Evolutionary conservation across 257 asterid genomes (phyloP).

Genomic region (Coffea canephora): DNA sequence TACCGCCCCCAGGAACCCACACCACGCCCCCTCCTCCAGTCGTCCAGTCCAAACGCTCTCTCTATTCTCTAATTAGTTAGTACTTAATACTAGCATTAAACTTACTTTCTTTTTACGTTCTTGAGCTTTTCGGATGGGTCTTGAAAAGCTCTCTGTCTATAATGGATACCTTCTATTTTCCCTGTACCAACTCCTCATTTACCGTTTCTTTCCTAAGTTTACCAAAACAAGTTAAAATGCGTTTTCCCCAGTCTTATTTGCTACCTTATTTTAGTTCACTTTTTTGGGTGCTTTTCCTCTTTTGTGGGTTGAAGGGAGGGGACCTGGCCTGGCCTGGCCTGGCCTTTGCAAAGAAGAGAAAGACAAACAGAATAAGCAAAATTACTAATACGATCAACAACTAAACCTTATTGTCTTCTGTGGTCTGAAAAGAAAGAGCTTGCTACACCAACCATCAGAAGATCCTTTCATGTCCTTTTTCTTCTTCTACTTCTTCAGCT

Average conservation of each 20-base stretch:
- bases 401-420: conserved; percentile 40
- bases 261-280: not conserved
- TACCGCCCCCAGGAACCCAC: too few relatives aligned
- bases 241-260: not conserved
- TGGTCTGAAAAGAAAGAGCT: conserved; percentile 54
- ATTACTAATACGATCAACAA: conserved; percentile 22
- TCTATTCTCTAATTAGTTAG: too few relatives aligned
- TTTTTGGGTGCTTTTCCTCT: conserved; percentile 15
- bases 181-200: not conserved
- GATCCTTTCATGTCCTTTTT: conserved; percentile 28
- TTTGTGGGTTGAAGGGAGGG: conserved; percentile 17
- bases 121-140: not conserved
- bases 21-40: too few relatives aligned
- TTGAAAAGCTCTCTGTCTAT: not conserved
- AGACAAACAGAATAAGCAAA: conserved; percentile 23
- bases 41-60: too few relatives aligned
- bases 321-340: not conserved
- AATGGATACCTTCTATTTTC: not conserved
- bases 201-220: conserved; percentile 19
- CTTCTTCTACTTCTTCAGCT: not conserved
- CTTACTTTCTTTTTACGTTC: not conserved
- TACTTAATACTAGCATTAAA: too few relatives aligned
- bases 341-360: conserved; percentile 5
- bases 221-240: conserved; percentile 25
- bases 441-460: conserved; percentile 31